Evolutionary conservation across 306 rosid species (phyloP), one percentile per base, ranked within the genome.

Genomic region (Vachellia pachyceras): DNA sequence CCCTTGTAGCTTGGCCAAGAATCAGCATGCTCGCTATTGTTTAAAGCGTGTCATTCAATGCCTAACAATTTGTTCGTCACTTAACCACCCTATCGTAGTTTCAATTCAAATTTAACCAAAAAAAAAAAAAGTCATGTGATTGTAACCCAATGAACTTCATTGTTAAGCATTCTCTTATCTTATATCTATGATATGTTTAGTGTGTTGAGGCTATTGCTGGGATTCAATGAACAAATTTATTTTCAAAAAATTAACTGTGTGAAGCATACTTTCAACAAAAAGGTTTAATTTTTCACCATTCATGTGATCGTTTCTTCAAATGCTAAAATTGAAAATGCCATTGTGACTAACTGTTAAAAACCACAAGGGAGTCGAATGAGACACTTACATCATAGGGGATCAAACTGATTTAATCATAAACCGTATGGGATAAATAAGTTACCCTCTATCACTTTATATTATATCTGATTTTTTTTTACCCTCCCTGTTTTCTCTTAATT

Each of bases 401-500:
- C 40, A 66, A 37, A 37, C 15, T 66, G 46, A 15, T 66, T 36
- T 37, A 37, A 7, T 20, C 14, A 42, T 47, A 35, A 66, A 67
- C 47, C 17, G 0, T n/a, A 67, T 3, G 72, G 45, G 22, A 61
- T 12, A 68, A 40, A n/a, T 39, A 40, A 40, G 40, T 39, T 15
- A 15, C 35, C 49, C 35, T 6, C 5, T 42, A 22, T 22, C 3
- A 40, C 23, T 40, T n/a, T 5, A 20, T 44, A 69, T 44, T 44
- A 25, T 61, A 61, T 61, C 40, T 69, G 10, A 42, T n/a, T 42
- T 41, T 22, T 40, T 40, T 68, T 65, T 20, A 22, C 23, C 49
- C 33, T 67, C 71, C 72, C 47, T 7, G 33, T 69, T 42, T 47
- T 73, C 74, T 82, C 74, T 77, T 44, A 49, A 52, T 73, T 80